Evolutionary conservation across 1,284 basidiomycete species (phyloP), one percentile per base, ranked within the genome.

Genomic region (Boletus albobrunnescens): DNA sequence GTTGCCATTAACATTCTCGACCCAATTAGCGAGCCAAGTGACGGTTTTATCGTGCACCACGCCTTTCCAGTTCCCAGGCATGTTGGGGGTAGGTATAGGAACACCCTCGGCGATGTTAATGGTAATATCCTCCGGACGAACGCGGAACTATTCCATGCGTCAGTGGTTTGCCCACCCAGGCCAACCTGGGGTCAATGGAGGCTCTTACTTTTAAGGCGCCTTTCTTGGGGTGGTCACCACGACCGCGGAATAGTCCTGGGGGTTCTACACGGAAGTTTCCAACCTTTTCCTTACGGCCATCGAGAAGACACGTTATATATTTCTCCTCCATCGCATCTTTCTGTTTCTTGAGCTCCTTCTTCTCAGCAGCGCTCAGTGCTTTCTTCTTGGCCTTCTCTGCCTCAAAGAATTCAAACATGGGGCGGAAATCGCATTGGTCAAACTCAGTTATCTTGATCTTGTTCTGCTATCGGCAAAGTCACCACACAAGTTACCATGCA

Each of bases 221-320:
- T 68, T 97, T 98, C 76, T 91, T 94, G 1, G 96, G 96, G 70
- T 99, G 96, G 60, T 97, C 93, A 50, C 96, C 96, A 56, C 96
- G 94, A 50, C 96, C 96, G 68, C 95, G 79, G 74, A 99, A 99
- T 36, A 99, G 74, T 35, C 94, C 93, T 16, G 96, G 96, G 63
- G 96, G 96, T 77, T 99, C 96, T 41, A 98, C 86, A 56, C 94
- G 83, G 76, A 99, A 98, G 73, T 99, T 99, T 47, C 96, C 96
- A 44, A 97, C 84, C 68, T 96, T 97, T 73, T 99, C 96, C 70
- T 94, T 94, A 45, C 94, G 83, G 19, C 94, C 95, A 61, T 99
- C 94, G 36, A 99, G 82, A 13, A 86, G 60, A 67, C 95, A 98
- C 30, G 79, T 79, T 36, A 82, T 84, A 69, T 93, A 98, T 52